A percentile compares a stretch with the other conserved stretches of the same genome.
Evolutionary conservation across 352 stramenopile species (phyloP).

Genomic region (Aphanomyces euteiches): DNA sequence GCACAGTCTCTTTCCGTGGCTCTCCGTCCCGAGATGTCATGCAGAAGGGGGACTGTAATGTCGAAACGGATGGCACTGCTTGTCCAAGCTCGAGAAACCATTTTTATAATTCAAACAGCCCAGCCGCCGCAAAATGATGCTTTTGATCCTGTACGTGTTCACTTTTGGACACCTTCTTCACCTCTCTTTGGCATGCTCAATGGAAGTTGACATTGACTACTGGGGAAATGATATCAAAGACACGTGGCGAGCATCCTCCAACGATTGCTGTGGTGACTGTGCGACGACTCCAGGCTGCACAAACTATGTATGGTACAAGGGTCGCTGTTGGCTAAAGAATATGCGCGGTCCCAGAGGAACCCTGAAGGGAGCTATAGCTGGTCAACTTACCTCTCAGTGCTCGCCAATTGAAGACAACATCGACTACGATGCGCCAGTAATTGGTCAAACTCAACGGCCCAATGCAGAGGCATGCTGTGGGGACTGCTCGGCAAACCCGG

Average conservation of each 20-base stretch:
- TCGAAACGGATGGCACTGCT: no score
- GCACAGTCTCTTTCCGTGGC: no score
- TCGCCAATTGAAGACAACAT: constrained; percentile 29
- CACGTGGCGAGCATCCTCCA: constrained; percentile 9
- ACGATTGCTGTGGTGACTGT: constrained; percentile 25
- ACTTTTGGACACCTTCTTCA: no score
- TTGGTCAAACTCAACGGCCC: constrained; percentile 31
- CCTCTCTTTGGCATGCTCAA: no score
- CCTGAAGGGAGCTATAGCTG: background rate
- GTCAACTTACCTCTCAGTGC: constrained; percentile 11
- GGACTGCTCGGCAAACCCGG: constrained; percentile 34
- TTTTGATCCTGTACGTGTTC: no score
- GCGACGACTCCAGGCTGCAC: constrained; percentile 14
- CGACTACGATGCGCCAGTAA: constrained; percentile 39
- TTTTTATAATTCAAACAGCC: no score
- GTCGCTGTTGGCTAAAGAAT: constrained; percentile 19
- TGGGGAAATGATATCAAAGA: constrained; percentile 20
- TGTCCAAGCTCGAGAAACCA: no score
- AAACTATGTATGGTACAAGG: constrained; percentile 8
- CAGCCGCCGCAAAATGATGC: no score
- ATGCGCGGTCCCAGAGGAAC: background rate
- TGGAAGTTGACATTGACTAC: constrained; percentile 26
- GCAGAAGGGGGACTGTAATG: no score
- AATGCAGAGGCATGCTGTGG: constrained; percentile 34
- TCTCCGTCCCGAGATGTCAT: no score